A percentile compares a stretch with the other conserved stretches of the same genome.
Evolutionary conservation across 495 filamentous ascomycete genomes (phyloP).

Genomic region (Daldinia bambusicola): DNA sequence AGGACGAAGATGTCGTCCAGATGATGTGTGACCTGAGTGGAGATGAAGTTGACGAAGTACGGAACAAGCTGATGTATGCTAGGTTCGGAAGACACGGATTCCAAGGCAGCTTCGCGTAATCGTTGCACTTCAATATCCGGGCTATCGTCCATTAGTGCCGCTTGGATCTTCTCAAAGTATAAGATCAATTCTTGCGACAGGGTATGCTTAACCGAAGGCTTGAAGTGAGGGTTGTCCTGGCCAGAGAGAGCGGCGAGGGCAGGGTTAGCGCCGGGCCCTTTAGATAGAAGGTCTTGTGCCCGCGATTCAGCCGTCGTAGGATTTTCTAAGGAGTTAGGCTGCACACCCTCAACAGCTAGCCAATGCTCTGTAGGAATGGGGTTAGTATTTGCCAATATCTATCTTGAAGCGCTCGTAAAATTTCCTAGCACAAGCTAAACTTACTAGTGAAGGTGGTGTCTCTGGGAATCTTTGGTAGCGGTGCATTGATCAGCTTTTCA

Average conservation of each 20-base stretch:
- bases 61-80: conserved; percentile 94
- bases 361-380: conserved; percentile 75
- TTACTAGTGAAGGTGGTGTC: conserved; percentile 90
- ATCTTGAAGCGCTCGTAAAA: background rate
- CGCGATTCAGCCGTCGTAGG: conserved; percentile 83
- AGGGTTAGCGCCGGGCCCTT: conserved; percentile 85
- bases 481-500: conserved; percentile 96
- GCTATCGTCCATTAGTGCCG: conserved; percentile 82
- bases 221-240: conserved; percentile 81
- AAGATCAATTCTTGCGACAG: conserved; percentile 93
- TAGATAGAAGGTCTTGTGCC: conserved; percentile 84
- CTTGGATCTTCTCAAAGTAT: conserved; percentile 95
- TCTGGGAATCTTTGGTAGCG: conserved; percentile 92
- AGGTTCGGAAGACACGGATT: conserved; percentile 83
- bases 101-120: conserved; percentile 84
- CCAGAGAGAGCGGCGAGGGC: conserved; percentile 84
- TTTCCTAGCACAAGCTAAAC: conserved; percentile 26
- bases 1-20: conserved; percentile 87
- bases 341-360: conserved; percentile 95
- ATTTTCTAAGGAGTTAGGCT: conserved; percentile 95
- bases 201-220: conserved; percentile 92
- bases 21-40: conserved; percentile 92
- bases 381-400: conserved; percentile 24
- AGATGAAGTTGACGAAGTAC: conserved; percentile 94
- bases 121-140: conserved; percentile 73